Evolutionary conservation across 2,329 filamentous ascomycete species (phyloP).

Genomic region (Cladophialophora exuberans): DNA sequence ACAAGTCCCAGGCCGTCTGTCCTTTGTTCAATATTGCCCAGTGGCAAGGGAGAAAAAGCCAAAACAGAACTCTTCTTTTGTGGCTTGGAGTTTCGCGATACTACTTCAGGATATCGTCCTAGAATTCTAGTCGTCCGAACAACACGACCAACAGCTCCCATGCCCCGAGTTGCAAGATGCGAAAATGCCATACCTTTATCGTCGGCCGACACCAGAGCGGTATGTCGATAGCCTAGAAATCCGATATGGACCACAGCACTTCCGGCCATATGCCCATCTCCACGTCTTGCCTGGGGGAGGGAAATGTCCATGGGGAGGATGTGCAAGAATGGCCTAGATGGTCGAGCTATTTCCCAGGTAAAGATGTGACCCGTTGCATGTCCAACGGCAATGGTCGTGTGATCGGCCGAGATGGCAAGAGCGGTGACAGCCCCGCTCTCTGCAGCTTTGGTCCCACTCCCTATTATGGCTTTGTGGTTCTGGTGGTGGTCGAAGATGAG

Average conservation of each 20-base stretch:
- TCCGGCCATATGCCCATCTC: constrained; percentile 80
- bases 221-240: constrained; percentile 90
- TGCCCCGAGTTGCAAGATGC: constrained; percentile 87
- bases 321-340: constrained; percentile 84
- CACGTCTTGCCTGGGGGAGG: constrained; percentile 66
- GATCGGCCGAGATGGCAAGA: constrained; percentile 88
- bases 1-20: constrained; percentile 89
- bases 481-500: constrained; percentile 98
- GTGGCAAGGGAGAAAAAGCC: constrained; percentile 83
- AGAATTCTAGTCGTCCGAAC: constrained; percentile 90
- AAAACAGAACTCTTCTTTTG: constrained; percentile 93
- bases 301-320: constrained; percentile 75
- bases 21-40: constrained; percentile 89
- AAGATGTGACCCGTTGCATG: constrained; percentile 92
- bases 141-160: constrained; percentile 79
- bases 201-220: constrained; percentile 92
- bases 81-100: constrained; percentile 64
- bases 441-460: constrained; percentile 89
- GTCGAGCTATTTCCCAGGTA: constrained; percentile 87
- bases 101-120: constrained; percentile 80
- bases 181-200: constrained; percentile 97
- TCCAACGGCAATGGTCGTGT: constrained; percentile 86
- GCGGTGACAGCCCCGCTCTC: constrained; percentile 88
- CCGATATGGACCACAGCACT: constrained; percentile 86
- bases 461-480: constrained; percentile 89